Evolutionary conservation across 768 basidiomycete genomes (phyloP).

Genomic region (Russula ochroleuca): DNA sequence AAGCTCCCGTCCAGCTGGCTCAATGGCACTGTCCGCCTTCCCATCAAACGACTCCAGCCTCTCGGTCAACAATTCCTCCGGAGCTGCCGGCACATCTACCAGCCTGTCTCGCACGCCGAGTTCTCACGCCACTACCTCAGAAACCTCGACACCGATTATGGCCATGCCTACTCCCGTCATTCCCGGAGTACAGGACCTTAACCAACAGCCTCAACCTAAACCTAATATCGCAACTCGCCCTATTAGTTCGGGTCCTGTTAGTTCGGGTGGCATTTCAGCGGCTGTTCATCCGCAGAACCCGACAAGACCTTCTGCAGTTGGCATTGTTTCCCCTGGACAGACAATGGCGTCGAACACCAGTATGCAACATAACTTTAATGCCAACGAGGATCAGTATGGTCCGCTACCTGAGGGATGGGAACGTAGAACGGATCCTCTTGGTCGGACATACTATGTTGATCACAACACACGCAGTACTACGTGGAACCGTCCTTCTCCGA

Average conservation of each 20-base stretch:
- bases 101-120: slow-evolving; percentile 61
- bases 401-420: slow-evolving; percentile 93
- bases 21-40: slow-evolving; percentile 57
- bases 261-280: slow-evolving; percentile 33
- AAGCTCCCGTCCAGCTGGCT: slow-evolving; percentile 73
- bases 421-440: slow-evolving; percentile 92
- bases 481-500: slow-evolving; percentile 89
- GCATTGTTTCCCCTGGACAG: slow-evolving; percentile 31
- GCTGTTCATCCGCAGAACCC: slow-evolving; percentile 27
- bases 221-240: slow-evolving; percentile 33
- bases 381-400: slow-evolving; percentile 91
- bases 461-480: slow-evolving; percentile 97
- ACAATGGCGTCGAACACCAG: slow-evolving; percentile 35
- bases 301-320: slow-evolving; percentile 38
- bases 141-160: slow-evolving; percentile 32
- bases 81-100: slow-evolving; percentile 32
- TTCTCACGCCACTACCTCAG: slow-evolving; percentile 56
- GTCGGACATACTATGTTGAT: slow-evolving; percentile 96
- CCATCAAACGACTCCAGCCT: slow-evolving; percentile 53
- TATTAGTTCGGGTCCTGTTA: slow-evolving; percentile 34
- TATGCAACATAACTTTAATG: slow-evolving; percentile 76
- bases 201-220: slow-evolving; percentile 31
- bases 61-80: slow-evolving; percentile 46
- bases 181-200: slow-evolving; percentile 32
- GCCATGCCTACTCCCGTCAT: slow-evolving; percentile 37